Conservation (phyloP, 2,329 filamentous ascomycete genomes). For the Achaetomium macrosporum region DNA sequence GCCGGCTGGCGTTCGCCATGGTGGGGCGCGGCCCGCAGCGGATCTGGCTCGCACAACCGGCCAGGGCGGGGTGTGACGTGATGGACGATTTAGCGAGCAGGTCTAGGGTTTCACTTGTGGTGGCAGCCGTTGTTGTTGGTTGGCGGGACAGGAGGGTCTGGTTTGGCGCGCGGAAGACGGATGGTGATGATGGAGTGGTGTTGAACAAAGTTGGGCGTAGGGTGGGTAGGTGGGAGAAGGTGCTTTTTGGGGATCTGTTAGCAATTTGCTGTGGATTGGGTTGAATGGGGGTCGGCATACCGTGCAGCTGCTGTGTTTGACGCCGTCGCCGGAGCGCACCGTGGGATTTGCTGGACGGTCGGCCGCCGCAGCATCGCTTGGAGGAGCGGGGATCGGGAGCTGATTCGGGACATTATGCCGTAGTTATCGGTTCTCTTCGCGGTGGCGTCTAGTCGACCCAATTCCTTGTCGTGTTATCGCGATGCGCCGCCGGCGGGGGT, state of each 20-base stretch:
- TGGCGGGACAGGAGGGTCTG: neutral
- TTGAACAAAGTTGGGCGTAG: conserved; percentile 43
- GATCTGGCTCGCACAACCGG: conserved; percentile 40
- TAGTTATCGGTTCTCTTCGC: neutral
- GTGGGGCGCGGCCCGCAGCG: conserved; percentile 55
- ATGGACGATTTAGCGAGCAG: conserved; percentile 42
- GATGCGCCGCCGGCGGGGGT: conserved; percentile 1
- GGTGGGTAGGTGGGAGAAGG: conserved; percentile 40
- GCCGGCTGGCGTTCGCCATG: conserved; percentile 48
- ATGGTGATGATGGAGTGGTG: conserved; percentile 19
- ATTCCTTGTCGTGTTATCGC: conserved; percentile 2
- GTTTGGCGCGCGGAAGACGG: conserved; percentile 15
- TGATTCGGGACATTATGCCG: conserved; percentile 13
- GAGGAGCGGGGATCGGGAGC: conserved; percentile 14
- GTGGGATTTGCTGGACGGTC: conserved; percentile 4
- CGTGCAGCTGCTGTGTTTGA: conserved; percentile 3
- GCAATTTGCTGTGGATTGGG: conserved; percentile 33
- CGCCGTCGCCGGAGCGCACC: neutral
- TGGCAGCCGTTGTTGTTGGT: conserved; percentile 20
- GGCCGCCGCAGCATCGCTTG: conserved; percentile 19
- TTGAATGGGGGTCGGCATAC: conserved; percentile 33
- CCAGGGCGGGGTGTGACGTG: conserved; percentile 48
- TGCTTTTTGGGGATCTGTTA: conserved; percentile 18
- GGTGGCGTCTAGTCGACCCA: neutral
- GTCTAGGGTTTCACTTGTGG: conserved; percentile 31